Conservation (phyloP, 2,329 filamentous ascomycete genomes). For the Plenodomus biglobosus region DNA sequence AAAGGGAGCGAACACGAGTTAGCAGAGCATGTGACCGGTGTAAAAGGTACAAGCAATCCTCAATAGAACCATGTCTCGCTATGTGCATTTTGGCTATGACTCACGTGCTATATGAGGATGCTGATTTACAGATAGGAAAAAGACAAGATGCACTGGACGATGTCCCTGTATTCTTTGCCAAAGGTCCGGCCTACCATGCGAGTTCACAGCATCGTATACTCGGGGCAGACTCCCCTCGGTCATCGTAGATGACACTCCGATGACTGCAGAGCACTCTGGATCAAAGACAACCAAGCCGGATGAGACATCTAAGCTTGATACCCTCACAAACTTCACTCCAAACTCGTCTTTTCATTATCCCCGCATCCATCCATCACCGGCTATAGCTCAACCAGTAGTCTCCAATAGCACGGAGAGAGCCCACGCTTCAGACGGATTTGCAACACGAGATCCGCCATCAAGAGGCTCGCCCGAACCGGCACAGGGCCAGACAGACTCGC, state of each 20-base stretch:
- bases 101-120: conserved; percentile 2
- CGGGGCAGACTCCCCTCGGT: conserved; percentile 50
- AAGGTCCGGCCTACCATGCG: conserved; percentile 45
- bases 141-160: conserved; percentile 41
- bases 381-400: conserved; percentile 20
- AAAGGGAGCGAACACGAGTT: conserved; percentile 46
- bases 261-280: conserved; percentile 18
- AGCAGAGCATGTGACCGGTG: conserved; percentile 54
- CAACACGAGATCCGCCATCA: conserved; percentile 30
- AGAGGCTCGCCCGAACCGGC: conserved; percentile 51
- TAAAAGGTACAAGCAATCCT: conserved; percentile 46
- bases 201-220: conserved; percentile 55
- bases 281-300: conserved; percentile 16
- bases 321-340: conserved; percentile 12
- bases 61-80: not conserved
- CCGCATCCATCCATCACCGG: conserved; percentile 17
- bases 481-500: conserved; percentile 46
- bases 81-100: not conserved
- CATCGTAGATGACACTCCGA: conserved; percentile 36
- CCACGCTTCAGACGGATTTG: conserved; percentile 15
- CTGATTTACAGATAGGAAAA: conserved; percentile 34
- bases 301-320: conserved; percentile 10
- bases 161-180: conserved; percentile 41
- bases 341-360: conserved; percentile 23
- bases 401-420: conserved; percentile 13